A percentile compares a stretch with the other conserved stretches of the same genome.
These are phyloP conservation scores for Capronia coronata DNA, from an alignment of 2,329 filamentous ascomycete species.

Conservation along the genomic window DNA sequence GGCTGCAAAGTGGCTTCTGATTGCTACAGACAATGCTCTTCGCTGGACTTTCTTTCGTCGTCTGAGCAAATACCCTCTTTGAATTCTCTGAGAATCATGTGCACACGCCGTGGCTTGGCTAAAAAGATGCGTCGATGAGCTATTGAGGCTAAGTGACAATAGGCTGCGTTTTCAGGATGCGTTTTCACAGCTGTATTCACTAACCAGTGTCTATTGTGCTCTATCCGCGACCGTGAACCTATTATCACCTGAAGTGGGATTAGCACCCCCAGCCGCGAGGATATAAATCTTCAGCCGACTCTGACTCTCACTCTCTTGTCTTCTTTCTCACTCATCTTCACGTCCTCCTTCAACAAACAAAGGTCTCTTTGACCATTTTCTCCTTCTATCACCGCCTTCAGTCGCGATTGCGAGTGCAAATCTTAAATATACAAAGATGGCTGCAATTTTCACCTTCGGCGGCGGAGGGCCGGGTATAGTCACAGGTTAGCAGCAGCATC, in stretches of 20 bases:
- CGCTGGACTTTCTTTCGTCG: no score
- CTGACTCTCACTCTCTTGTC: background rate
- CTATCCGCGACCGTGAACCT: background rate
- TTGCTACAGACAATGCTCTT: no score
- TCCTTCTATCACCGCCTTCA: no score
- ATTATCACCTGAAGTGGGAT: background rate
- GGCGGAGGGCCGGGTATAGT: no score
- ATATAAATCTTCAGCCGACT: background rate
- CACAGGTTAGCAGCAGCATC: background rate
- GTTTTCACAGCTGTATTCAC: background rate
- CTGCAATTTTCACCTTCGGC: background rate
- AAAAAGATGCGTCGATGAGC: background rate
- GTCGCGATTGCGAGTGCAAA: no score
- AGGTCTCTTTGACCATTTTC: background rate
- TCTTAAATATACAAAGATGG: background rate
- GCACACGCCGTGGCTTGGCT: no score
- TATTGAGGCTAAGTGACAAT: background rate
- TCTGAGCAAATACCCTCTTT: no score
- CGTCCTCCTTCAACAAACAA: background rate
- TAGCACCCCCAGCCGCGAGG: background rate
- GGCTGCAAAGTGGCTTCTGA: no score
- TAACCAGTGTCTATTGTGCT: background rate
- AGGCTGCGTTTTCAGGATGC: no score
- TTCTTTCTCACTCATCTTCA: background rate
- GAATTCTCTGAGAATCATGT: no score